Evolutionary conservation across 495 filamentous ascomycete species (phyloP), one percentile per base, ranked within the genome.

Genomic region (Staphylotrichum tortipilum): DNA sequence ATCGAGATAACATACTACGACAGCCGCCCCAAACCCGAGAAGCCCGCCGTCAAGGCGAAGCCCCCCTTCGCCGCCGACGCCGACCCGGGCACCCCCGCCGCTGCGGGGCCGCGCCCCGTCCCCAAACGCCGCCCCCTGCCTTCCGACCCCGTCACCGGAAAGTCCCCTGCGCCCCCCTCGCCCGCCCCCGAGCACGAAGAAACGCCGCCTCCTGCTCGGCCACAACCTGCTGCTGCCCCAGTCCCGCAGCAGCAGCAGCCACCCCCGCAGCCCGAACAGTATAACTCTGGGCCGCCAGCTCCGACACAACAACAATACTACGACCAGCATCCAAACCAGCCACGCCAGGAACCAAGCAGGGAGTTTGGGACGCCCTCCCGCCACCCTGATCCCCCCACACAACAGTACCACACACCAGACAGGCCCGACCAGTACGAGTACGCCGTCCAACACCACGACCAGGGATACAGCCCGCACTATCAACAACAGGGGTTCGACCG

Each of bases 1-100:
- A 88, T 97, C 34, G 92, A 99, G 65, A 83, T 95, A 66, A 97
- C 92, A 22, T 99, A 86, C 67, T 97, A 95, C 68, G 92, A 99
- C 64, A 83, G 78, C 30, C 80, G 91, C 12, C 83, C 88, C 29
- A 89, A 89, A 66, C 78, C 82, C 14, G 86, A 85, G 54, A 77
- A 79, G 40, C 59, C 74, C 17, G 75, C 69, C 29, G 77, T 78
- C 44, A 78, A 75, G 54, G 70, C 75, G 50, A 78, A 72, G 42
- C 56, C 53, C 28, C 44, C 54, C 1, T 53, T 15, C 4, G 0
- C 56, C 46, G 47, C 59, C 17, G 59, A 57, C 4, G 50, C 56
- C 7, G 68, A 71, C 23, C n/a, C n/a, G n/a, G 55, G 17, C n/a
- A 31, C 22, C n/a, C 22, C 55, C 46, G 18, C 58, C 52, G 47